Percentiles rank a stretch among this genome's conserved stretches.
Evolutionary conservation across 768 basidiomycete genomes (phyloP).

Genomic region (Trametes cingulata): DNA sequence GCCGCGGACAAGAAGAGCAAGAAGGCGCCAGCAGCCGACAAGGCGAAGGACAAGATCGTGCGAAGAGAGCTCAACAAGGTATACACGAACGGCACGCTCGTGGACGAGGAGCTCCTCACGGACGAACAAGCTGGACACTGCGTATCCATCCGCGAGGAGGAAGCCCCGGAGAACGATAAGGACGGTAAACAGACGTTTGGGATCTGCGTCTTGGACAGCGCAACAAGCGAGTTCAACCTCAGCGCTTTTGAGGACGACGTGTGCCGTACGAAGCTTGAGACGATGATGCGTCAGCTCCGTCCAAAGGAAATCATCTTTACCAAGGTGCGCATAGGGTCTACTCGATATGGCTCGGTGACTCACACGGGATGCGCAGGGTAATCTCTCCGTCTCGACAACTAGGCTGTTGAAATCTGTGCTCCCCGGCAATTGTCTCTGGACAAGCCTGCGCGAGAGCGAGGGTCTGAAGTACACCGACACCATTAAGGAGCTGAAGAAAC

Average conservation of each 20-base stretch:
- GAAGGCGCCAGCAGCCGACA: constrained; percentile 41
- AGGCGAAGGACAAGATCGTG: constrained; percentile 84
- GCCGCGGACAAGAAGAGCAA: constrained; percentile 66
- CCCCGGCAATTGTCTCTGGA: constrained; percentile 85
- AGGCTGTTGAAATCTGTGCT: constrained; percentile 81
- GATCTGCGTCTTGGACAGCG: constrained; percentile 87
- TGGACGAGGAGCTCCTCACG: constrained; percentile 83
- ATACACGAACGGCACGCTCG: constrained; percentile 93
- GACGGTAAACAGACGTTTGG: constrained; percentile 69
- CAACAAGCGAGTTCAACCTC: constrained; percentile 94
- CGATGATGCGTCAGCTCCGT: constrained; percentile 85
- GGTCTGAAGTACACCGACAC: constrained; percentile 78
- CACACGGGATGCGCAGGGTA: constrained; percentile 55
- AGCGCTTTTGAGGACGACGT: constrained; percentile 90
- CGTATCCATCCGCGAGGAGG: constrained; percentile 76
- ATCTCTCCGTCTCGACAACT: constrained; percentile 79
- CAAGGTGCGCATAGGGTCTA: constrained; percentile 53
- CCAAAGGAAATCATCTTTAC: constrained; percentile 90
- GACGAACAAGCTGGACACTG: constrained; percentile 97
- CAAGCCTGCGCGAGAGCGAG: constrained; percentile 78
- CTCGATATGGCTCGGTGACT: neutral
- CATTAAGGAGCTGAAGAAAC: constrained; percentile 60
- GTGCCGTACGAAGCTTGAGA: constrained; percentile 91
- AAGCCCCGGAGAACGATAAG: constrained; percentile 37
- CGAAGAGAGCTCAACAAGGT: constrained; percentile 83